phyloP scores from a whole-genome alignment of 129 eudicot genomes.

The Glebionis coronaria region DNA sequence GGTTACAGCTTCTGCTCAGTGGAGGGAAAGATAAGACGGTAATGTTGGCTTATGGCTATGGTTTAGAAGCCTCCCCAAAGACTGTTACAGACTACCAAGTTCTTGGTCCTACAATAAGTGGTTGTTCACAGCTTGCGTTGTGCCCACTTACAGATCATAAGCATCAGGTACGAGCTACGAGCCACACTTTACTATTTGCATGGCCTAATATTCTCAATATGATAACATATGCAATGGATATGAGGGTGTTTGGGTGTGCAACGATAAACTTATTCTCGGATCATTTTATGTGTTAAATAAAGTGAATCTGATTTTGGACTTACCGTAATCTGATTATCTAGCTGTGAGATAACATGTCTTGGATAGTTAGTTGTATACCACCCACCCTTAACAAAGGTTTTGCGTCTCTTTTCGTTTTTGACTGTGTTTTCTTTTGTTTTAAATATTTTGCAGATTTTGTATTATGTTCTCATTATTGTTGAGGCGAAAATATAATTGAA shows the following conservation, averaged over 20 bases:
- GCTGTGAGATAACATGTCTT: not conserved
- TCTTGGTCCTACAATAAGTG: slow-evolving; percentile 84
- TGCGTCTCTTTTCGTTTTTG: too few species aligned
- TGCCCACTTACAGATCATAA: slow-evolving; percentile 72
- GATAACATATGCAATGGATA: not conserved
- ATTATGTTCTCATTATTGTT: too few species aligned
- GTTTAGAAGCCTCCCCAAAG: slow-evolving; percentile 72
- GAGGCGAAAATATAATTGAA: too few species aligned
- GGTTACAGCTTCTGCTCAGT: slow-evolving; percentile 59
- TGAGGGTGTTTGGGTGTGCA: not conserved
- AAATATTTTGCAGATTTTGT: too few species aligned
- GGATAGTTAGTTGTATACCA: too few species aligned
- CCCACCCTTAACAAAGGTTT: not conserved
- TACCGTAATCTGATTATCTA: not conserved
- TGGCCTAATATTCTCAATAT: not conserved
- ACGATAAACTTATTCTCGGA: not conserved
- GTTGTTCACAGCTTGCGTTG: slow-evolving; percentile 90
- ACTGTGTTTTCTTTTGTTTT: too few species aligned
- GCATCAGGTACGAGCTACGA: slow-evolving; percentile 67
- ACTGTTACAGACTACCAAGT: slow-evolving; percentile 86
- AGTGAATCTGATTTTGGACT: too few species aligned
- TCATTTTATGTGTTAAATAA: not conserved
- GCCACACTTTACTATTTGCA: slow-evolving; percentile 9
- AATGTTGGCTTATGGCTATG: slow-evolving; percentile 58
- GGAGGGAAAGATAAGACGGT: slow-evolving; percentile 84